Conservation (phyloP, 1,139 yeast species). For the Pichia sp. region DNA sequence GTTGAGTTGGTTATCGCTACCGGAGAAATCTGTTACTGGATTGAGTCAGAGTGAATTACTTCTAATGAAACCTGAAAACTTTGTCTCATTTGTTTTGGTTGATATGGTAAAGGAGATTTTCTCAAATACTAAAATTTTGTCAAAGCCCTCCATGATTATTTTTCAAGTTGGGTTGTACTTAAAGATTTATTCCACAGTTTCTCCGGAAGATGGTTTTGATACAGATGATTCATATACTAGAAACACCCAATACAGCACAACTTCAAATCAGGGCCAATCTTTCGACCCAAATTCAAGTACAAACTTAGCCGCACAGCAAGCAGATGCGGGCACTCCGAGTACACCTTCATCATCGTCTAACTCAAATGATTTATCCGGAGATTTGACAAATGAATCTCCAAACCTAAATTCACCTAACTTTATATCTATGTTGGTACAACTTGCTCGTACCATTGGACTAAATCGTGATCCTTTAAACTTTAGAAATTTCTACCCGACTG, state of each 20-base stretch:
- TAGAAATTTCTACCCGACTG: conserved; percentile 29
- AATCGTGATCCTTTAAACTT: conserved; percentile 34
- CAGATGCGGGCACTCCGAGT: conserved; percentile 10
- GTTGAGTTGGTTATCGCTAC: conserved; percentile 47
- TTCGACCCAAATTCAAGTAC: not conserved
- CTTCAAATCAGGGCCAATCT: not conserved
- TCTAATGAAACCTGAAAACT: conserved; percentile 33
- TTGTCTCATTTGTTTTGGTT: conserved; percentile 32
- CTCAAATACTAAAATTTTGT: conserved; percentile 31
- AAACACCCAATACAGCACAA: conserved; percentile 10
- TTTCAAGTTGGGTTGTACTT: conserved; percentile 36
- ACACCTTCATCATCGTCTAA: conserved; percentile 21
- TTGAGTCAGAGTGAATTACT: conserved; percentile 29
- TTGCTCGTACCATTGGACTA: conserved; percentile 36
- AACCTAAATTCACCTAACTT: conserved; percentile 33
- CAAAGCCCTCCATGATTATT: conserved; percentile 34
- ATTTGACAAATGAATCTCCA: conserved; percentile 32
- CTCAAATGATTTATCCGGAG: conserved; percentile 31
- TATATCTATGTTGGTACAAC: conserved; percentile 31
- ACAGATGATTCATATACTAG: conserved; percentile 34
- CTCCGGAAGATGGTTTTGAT: conserved; percentile 40
- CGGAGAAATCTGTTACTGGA: conserved; percentile 26
- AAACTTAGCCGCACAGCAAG: not conserved
- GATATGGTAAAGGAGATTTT: conserved; percentile 35
- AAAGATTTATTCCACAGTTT: conserved; percentile 33